Base-by-base conservation (phyloP, 78 protist species). In the Goniomonas avonlea region DNA sequence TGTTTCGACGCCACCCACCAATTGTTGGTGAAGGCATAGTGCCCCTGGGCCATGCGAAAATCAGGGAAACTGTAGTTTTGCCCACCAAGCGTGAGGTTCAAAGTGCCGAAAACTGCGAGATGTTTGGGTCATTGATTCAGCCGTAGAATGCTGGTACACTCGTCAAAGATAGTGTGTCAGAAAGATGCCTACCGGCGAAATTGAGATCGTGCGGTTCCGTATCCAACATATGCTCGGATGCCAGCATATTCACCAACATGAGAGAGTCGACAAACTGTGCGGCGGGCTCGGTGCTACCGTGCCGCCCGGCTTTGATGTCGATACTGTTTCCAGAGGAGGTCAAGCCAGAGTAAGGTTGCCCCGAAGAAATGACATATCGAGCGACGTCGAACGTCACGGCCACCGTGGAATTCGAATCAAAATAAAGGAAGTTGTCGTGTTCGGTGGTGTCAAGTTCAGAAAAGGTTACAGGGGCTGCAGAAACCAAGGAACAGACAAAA, bases 1-100 rank as follows among this genome's bases (percentile, higher is more conserved):
- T n/a, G n/a, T n/a, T n/a, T n/a, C n/a, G n/a, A n/a, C n/a, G n/a
- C 74, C 74, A 68, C 32, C 74, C 74, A 68, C 39, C 53, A 20
- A n/a, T 68, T 68, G 74, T 68, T 7, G 50, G 17, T 15, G 18
- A 41, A 18, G 23, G 8, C 18, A 13, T 7, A 20, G 74, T 68
- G 74, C 27, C 74, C 74, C 27, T 68, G 74, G 35, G 74, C 74
- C 32, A 68, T 15, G 31, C 74, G 74, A 43, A 68, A 68, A 15
- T 68, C 50, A 13, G 20, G 39, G 74, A 29, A 68, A 9, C 34
- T 61, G 74, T 7, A 29, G 27, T 29, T 23, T 13, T 7, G 20
- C 25, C 27, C 32, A 23, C 53, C 53, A 17, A 15, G 17, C 37
- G 7, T n/a, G 65, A 58, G n/a, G 50, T 29, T 68, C 32, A 68